phyloP scores from a whole-genome alignment of 768 basidiomycete genomes.

The Leccinum broughii region DNA sequence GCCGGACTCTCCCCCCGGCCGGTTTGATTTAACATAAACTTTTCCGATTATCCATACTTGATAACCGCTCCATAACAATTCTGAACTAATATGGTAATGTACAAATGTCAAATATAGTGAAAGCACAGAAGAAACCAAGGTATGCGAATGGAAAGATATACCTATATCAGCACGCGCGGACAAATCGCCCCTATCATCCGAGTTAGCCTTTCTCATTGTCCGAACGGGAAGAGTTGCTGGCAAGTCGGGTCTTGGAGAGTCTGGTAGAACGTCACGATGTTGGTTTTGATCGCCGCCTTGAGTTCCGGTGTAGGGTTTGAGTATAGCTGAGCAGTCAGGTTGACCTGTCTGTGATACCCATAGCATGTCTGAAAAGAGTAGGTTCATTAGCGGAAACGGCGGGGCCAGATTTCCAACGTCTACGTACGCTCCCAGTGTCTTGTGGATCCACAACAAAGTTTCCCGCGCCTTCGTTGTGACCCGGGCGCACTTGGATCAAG shows the following conservation, averaged over 20 bases:
- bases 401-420: no score
- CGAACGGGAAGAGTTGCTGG: constrained; percentile 21
- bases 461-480: no score
- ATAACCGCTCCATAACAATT: no score
- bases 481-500: no score
- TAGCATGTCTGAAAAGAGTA: constrained; percentile 16
- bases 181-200: not conserved
- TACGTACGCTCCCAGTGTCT: no score
- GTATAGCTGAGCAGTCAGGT: constrained; percentile 23
- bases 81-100: no score
- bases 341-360: constrained; percentile 21
- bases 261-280: constrained; percentile 19
- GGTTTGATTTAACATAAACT: no score
- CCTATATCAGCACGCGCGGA: not conserved
- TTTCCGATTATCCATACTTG: no score
- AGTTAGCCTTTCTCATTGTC: constrained; percentile 5
- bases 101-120: no score
- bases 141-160: not conserved
- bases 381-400: constrained; percentile 1
- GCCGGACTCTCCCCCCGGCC: no score
- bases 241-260: constrained; percentile 10
- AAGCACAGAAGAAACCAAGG: no score
- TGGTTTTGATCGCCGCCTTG: constrained; percentile 22
- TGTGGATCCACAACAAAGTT: no score
- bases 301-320: constrained; percentile 24